These are phyloP conservation scores for Prinsepia uniflora DNA, from an alignment of 306 rosid genomes.

Conservation along the genomic window DNA sequence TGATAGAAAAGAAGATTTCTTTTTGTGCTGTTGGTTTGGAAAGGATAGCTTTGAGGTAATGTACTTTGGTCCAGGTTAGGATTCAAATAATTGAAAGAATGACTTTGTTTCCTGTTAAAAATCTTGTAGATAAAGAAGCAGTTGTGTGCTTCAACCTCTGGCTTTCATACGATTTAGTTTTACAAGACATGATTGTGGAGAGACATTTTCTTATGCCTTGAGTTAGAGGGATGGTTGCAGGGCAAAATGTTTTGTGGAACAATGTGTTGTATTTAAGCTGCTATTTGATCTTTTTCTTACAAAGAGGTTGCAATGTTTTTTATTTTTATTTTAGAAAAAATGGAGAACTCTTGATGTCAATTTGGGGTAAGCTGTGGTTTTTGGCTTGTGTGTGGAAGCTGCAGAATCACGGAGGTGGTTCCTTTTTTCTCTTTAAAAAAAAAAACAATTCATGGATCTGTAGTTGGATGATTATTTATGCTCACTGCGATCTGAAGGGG, in stretches of 20 bases:
- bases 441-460: neutral
- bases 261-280: neutral
- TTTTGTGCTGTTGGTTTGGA: conserved; percentile 94
- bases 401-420: neutral
- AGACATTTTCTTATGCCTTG: neutral
- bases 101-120: neutral
- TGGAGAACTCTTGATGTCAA: neutral
- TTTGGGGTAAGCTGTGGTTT: neutral
- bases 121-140: neutral
- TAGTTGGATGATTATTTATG: conserved; percentile 4
- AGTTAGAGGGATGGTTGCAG: neutral
- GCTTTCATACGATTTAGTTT: neutral
- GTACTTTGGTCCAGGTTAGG: conserved; percentile 21
- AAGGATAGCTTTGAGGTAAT: conserved; percentile 86
- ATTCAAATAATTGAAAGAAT: conserved; percentile 9
- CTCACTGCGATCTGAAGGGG: neutral
- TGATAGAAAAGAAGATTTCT: conserved; percentile 95
- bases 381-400: neutral
- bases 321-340: neutral
- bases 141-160: neutral
- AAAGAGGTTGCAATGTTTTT: no score
- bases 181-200: neutral
- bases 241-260: neutral
- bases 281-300: neutral
- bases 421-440: neutral